Percentiles rank a stretch among this genome's conserved stretches.
Evolutionary conservation across 2,329 filamentous ascomycete species (phyloP).

Genomic region (Lasiodiplodia sp.): DNA sequence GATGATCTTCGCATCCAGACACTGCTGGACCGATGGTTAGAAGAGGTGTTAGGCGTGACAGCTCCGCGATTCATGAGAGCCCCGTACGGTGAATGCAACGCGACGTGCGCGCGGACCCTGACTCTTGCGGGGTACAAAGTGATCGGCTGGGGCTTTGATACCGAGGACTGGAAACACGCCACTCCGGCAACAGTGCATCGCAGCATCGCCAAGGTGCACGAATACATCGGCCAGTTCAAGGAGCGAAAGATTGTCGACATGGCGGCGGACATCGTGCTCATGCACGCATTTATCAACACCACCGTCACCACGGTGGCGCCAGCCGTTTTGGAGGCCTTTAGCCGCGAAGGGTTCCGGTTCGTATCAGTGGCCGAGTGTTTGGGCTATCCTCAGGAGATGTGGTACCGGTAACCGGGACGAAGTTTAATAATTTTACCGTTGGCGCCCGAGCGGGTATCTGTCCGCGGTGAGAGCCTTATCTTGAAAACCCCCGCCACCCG

Average conservation of each 20-base stretch:
- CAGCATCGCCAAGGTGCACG: background rate
- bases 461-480: no score
- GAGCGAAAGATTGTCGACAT: background rate
- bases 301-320: background rate
- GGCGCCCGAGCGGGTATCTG: no score
- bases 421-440: no score
- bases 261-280: background rate
- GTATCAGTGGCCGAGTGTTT: constrained; percentile 14
- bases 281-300: constrained; percentile 4
- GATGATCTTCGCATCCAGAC: background rate
- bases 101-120: background rate
- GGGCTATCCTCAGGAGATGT: background rate
- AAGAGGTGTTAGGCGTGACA: background rate
- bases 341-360: background rate
- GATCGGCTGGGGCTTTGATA: constrained; percentile 1
- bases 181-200: constrained; percentile 1
- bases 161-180: background rate
- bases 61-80: constrained; percentile 1
- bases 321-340: background rate
- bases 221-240: background rate
- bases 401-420: background rate
- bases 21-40: background rate
- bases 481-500: no score
- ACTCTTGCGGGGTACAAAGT: background rate
- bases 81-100: constrained; percentile 1